Conservation (phyloP, 73 alveolate species). For the Tetrahymena borealis region DNA sequence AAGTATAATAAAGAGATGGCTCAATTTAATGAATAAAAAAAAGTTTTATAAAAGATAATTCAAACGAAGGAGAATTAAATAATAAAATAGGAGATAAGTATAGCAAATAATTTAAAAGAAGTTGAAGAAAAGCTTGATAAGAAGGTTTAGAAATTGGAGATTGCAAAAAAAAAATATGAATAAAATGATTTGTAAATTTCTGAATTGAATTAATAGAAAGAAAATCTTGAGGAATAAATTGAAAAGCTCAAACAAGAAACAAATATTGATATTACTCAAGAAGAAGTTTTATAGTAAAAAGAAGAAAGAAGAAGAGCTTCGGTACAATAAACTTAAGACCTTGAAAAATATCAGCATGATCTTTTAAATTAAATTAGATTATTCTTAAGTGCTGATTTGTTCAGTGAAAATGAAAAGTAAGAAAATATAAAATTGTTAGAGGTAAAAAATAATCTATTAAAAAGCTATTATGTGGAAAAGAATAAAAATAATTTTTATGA, state of each 20-base stretch:
- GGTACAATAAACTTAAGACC: neutral
- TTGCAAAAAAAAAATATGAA: neutral
- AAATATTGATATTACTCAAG: neutral
- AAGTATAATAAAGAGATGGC: neutral
- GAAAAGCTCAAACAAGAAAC: neutral
- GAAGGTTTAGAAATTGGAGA: neutral
- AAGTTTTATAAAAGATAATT: neutral
- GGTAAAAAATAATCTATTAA: neutral
- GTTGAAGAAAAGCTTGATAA: neutral
- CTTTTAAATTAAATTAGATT: neutral
- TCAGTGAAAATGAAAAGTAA: neutral
- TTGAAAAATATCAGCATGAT: neutral
- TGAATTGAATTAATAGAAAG: neutral
- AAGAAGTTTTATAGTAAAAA: neutral
- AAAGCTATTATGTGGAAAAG: neutral
- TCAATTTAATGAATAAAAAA: neutral
- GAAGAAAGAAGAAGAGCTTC: neutral
- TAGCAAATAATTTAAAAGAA: neutral
- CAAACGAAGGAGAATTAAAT: neutral
- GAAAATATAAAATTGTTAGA: neutral
- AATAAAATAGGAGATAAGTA: neutral
- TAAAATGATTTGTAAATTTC: neutral
- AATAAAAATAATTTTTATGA: neutral
- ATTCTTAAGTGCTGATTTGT: neutral
- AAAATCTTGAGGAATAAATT: neutral